Base-by-base conservation (phyloP, 2,329 filamentous ascomycete genomes). In the Cercospora sp. region DNA sequence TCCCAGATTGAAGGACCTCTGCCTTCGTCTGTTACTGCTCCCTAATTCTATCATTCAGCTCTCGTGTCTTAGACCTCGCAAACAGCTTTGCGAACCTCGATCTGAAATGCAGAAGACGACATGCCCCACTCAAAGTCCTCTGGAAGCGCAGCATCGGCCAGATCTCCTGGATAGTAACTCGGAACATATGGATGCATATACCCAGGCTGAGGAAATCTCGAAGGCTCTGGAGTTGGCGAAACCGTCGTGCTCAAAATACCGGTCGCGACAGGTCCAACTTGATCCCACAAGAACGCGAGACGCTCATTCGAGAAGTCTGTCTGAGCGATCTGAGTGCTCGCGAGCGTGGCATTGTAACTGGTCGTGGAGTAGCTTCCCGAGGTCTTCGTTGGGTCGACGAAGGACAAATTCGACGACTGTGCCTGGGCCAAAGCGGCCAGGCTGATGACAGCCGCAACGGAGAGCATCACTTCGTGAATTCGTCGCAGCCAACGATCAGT, bases 301-400 rank as follows among this genome's bases (percentile, higher is more conserved):
- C 80, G 80, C 68, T 83, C 80, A 60, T 84, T 80, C 0, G 81
- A 83, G 73, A 83, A 85, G 65, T 83, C 80, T 1, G 76, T 79
- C 39, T 83, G 82, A 3, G 75, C 79, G 51, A 80, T 75, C 10
- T 81, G 77, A 13, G 82, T 82, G 20, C 79, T 80, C 26, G 82
- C 81, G 1, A 81, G 79, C 5, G 81, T 81, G 42, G 76, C 77
- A 74, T 84, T 81, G 75, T 75, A 82, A 33, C 69, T 78, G n/a
- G 75, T 74, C 1, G 77, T 77, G 7, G 74, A 65, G 20, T 63
- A 68, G 13, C 45, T 59, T 26, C 57, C 58, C 7, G 62, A 59
- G 9, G 66, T 65, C 23, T 48, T 58, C 5, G 66, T 67, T 26
- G 66, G 66, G 13, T 45, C 30, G 16, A 58, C 42, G 30, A 67